phyloP scores from a whole-genome alignment of 805 yeast genomes.

The Zygosaccharomyces kombuchaensis region DNA sequence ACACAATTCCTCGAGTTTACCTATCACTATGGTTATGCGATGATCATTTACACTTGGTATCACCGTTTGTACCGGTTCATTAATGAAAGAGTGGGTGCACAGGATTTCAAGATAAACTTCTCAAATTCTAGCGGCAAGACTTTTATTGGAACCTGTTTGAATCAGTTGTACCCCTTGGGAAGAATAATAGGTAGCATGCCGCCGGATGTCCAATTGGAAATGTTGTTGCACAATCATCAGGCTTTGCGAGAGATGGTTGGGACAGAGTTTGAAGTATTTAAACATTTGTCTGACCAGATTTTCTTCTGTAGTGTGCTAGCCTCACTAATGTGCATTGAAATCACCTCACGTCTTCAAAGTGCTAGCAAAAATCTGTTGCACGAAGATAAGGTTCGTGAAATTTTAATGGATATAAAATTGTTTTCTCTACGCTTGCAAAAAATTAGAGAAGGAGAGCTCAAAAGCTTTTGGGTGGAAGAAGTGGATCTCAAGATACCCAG shows the following conservation, averaged over 20 bases:
- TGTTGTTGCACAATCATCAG: constrained; percentile 16
- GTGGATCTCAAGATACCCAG: constrained; percentile 27
- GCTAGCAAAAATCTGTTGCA: background rate
- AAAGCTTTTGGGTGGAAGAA: constrained; percentile 29
- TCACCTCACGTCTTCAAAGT: constrained; percentile 9
- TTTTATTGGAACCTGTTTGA: constrained; percentile 10
- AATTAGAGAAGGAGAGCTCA: constrained; percentile 24
- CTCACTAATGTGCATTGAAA: constrained; percentile 14
- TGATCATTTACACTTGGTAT: constrained; percentile 39
- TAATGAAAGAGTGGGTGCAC: background rate
- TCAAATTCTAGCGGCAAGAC: constrained; percentile 7
- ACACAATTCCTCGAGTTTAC: constrained; percentile 71
- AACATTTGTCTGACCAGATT: constrained; percentile 23
- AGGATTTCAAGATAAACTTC: background rate
- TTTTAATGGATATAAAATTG: constrained; percentile 18
- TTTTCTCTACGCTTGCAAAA: constrained; percentile 22
- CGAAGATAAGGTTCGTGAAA: constrained; percentile 6
- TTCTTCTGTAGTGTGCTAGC: constrained; percentile 19
- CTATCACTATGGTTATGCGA: constrained; percentile 55
- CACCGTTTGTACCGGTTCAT: constrained; percentile 12
- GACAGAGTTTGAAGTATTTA: constrained; percentile 18
- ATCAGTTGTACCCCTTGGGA: constrained; percentile 16
- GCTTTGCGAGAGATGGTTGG: constrained; percentile 17
- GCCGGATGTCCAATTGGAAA: constrained; percentile 9
- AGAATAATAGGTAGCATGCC: constrained; percentile 16